Evolutionary conservation across 2,329 filamentous ascomycete species (phyloP).

Genomic region (Furcasterigmium sp.): DNA sequence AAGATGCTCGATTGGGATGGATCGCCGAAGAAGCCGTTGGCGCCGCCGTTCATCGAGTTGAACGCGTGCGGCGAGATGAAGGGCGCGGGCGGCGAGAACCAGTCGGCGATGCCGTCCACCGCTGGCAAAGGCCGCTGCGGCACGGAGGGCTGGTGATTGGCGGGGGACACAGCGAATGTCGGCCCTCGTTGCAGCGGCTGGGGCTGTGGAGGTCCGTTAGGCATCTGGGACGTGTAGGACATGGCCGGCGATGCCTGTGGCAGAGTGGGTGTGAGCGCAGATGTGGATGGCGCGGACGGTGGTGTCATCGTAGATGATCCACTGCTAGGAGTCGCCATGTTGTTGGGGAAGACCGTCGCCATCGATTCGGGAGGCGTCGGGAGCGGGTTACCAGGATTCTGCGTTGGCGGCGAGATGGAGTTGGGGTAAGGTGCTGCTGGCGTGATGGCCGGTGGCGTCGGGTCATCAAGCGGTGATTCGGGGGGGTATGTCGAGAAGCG

Average conservation of each 20-base stretch:
- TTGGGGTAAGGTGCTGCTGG: slow-evolving; percentile 15
- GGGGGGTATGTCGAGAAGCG: slow-evolving; percentile 62
- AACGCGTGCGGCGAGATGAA: slow-evolving; percentile 50
- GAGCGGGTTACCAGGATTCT: slow-evolving; percentile 16
- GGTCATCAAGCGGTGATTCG: slow-evolving; percentile 36
- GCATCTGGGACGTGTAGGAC: slow-evolving; percentile 15
- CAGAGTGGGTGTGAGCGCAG: slow-evolving; percentile 21
- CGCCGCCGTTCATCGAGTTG: slow-evolving; percentile 31
- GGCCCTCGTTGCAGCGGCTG: slow-evolving; percentile 18
- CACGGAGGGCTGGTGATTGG: slow-evolving; percentile 25
- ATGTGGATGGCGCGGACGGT: slow-evolving; percentile 24
- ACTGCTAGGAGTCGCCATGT: slow-evolving; percentile 8
- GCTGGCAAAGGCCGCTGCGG: slow-evolving; percentile 39
- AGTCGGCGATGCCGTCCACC: slow-evolving; percentile 34
- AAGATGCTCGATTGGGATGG: slow-evolving; percentile 13
- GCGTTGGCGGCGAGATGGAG: slow-evolving; percentile 12
- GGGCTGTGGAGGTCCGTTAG: slow-evolving; percentile 12
- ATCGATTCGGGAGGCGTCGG: slow-evolving; percentile 39
- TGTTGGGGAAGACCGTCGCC: slow-evolving; percentile 6
- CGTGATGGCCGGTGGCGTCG: slow-evolving; percentile 24
- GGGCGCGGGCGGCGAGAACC: slow-evolving; percentile 48
- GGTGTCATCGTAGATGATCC: slow-evolving; percentile 29
- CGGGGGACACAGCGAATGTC: slow-evolving; percentile 34
- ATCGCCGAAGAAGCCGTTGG: slow-evolving; percentile 29
- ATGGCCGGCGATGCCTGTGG: slow-evolving; percentile 18